Conservation (phyloP, 768 basidiomycete species). For the Russula virescens region DNA sequence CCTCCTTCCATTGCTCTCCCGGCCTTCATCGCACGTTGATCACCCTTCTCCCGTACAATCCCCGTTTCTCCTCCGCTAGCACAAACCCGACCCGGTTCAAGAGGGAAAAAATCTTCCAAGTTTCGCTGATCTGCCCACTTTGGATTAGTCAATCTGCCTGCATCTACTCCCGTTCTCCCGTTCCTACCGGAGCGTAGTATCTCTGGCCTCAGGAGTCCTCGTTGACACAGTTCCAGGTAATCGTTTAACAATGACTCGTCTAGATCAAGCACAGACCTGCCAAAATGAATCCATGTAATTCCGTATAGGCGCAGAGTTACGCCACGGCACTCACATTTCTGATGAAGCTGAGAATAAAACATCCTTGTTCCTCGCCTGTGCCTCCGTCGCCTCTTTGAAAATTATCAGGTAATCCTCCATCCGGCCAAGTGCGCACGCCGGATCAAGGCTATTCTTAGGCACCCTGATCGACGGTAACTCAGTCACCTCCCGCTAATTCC, state of each 20-base stretch:
- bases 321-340: conserved; percentile 13
- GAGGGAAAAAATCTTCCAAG: conserved; percentile 30
- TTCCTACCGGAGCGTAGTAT: conserved; percentile 8
- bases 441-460: conserved; percentile 13
- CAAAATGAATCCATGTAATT: background rate
- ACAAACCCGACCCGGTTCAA: conserved; percentile 1
- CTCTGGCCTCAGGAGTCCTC: conserved; percentile 6
- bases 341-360: conserved; percentile 21
- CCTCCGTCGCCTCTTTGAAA: conserved; percentile 14
- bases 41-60: background rate
- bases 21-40: conserved; percentile 11
- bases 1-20: conserved; percentile 13
- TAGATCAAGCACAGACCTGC: conserved; percentile 17
- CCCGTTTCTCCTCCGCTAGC: background rate
- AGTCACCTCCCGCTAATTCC: background rate
- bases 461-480: conserved; percentile 38
- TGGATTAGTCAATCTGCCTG: conserved; percentile 1
- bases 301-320: background rate
- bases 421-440: conserved; percentile 22
- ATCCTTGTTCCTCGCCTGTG: conserved; percentile 1
- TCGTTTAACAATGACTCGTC: conserved; percentile 14
- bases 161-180: background rate
- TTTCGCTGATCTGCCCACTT: conserved; percentile 28
- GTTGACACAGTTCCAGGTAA: conserved; percentile 19
- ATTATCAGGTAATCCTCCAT: conserved; percentile 18